Evolutionary conservation across 2,329 filamentous ascomycete species (phyloP).

Genomic region (Exophiala aquamarina): DNA sequence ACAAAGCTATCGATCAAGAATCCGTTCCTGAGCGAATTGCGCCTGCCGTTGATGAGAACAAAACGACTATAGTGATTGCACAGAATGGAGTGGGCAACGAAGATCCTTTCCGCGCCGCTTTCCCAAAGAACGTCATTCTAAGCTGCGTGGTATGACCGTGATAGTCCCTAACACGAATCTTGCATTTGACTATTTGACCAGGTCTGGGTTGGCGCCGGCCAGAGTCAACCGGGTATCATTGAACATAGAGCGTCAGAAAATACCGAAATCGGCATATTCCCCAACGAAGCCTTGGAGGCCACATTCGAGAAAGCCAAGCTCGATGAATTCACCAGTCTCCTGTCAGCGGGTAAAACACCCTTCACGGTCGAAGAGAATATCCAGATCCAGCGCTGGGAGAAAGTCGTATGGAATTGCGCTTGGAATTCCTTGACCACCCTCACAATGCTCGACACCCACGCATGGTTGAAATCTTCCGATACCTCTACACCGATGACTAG

Average conservation of each 20-base stretch:
- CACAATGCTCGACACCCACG: conserved; percentile 43
- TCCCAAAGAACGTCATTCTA: conserved; percentile 35
- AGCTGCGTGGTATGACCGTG: conserved; percentile 43
- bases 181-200: conserved; percentile 19
- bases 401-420: conserved; percentile 43
- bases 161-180: not conserved
- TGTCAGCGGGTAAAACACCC: conserved; percentile 43
- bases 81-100: conserved; percentile 46
- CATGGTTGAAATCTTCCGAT: conserved; percentile 42
- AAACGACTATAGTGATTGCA: conserved; percentile 40
- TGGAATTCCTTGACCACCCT: conserved; percentile 46
- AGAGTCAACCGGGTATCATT: conserved; percentile 51
- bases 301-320: conserved; percentile 40
- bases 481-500: conserved; percentile 41
- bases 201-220: conserved; percentile 56
- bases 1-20: conserved; percentile 44
- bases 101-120: conserved; percentile 37
- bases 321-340: conserved; percentile 40
- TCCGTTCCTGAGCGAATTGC: conserved; percentile 36
- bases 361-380: conserved; percentile 37
- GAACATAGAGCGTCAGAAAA: conserved; percentile 54
- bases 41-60: conserved; percentile 37
- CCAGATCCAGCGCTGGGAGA: conserved; percentile 41
- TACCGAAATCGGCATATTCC: conserved; percentile 56
- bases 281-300: conserved; percentile 35